Conservation (phyloP, 371 early-diverging fungal genomes). For the Phascolomyces articulosus region DNA sequence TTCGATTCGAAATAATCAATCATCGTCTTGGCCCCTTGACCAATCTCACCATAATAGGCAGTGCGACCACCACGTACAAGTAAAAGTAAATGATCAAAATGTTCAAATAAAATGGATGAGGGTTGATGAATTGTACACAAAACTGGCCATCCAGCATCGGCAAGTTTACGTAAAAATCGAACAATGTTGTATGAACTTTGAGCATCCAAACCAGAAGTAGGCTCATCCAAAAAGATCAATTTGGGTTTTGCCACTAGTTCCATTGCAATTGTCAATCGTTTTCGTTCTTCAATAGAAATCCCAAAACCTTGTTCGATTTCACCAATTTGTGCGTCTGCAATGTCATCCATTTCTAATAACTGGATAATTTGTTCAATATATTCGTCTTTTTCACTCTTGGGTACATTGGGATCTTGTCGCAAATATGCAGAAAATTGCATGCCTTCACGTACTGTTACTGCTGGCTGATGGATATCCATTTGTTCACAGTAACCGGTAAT, state of each 20-base stretch:
- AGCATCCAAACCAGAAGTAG: constrained; percentile 74
- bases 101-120: constrained; percentile 61
- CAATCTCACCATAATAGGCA: constrained; percentile 69
- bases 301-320: constrained; percentile 49
- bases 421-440: constrained; percentile 72
- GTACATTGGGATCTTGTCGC: constrained; percentile 57
- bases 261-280: constrained; percentile 68
- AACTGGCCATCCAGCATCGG: constrained; percentile 61
- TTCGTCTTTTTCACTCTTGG: constrained; percentile 57
- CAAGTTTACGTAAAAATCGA: constrained; percentile 64
- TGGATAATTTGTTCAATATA: constrained; percentile 69
- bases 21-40: constrained; percentile 52
- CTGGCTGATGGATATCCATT: constrained; percentile 75
- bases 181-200: constrained; percentile 74
- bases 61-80: constrained; percentile 68
- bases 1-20: constrained; percentile 64
- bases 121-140: constrained; percentile 75
- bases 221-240: constrained; percentile 84
- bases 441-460: constrained; percentile 63
- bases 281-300: constrained; percentile 66
- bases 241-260: constrained; percentile 76
- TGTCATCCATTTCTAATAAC: constrained; percentile 63
- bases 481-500: constrained; percentile 86
- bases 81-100: constrained; percentile 69
- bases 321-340: constrained; percentile 61